Conservation (phyloP, 805 yeast genomes). For the Lachancea nothofagi region DNA sequence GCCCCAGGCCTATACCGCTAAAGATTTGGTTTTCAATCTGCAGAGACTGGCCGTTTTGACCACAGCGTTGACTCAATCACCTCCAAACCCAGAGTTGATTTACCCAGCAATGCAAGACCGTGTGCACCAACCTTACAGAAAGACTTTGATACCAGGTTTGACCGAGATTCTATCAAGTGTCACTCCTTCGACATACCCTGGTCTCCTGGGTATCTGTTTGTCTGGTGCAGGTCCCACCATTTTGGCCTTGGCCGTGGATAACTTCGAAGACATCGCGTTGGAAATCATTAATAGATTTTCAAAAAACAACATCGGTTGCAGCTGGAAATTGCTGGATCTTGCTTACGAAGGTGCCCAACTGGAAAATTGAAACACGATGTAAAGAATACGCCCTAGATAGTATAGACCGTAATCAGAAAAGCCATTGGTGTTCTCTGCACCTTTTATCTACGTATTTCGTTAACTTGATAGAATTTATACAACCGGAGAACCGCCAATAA, state of each 20-base stretch:
- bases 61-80: slow-evolving; percentile 78
- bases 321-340: slow-evolving; percentile 78
- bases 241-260: slow-evolving; percentile 83
- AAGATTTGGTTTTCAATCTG: slow-evolving; percentile 84
- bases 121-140: slow-evolving; percentile 95
- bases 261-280: slow-evolving; percentile 75
- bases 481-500: no score
- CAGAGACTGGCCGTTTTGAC: slow-evolving; percentile 92
- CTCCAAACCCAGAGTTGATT: slow-evolving; percentile 77
- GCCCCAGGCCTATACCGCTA: slow-evolving; percentile 70
- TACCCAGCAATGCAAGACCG: slow-evolving; percentile 96
- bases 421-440: no score
- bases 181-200: slow-evolving; percentile 77
- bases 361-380: no score
- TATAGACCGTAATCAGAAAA: no score
- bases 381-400: no score
- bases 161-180: slow-evolving; percentile 71
- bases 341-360: slow-evolving; percentile 88
- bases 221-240: slow-evolving; percentile 99
- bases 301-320: slow-evolving; percentile 60
- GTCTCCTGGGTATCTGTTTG: slow-evolving; percentile 87
- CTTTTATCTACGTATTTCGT: no score
- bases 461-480: no score
- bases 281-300: slow-evolving; percentile 68
- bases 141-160: slow-evolving; percentile 86